phyloP scores from a whole-genome alignment of 108 stramenopile species.

The Pinguiococcus pyrenoidosus region DNA sequence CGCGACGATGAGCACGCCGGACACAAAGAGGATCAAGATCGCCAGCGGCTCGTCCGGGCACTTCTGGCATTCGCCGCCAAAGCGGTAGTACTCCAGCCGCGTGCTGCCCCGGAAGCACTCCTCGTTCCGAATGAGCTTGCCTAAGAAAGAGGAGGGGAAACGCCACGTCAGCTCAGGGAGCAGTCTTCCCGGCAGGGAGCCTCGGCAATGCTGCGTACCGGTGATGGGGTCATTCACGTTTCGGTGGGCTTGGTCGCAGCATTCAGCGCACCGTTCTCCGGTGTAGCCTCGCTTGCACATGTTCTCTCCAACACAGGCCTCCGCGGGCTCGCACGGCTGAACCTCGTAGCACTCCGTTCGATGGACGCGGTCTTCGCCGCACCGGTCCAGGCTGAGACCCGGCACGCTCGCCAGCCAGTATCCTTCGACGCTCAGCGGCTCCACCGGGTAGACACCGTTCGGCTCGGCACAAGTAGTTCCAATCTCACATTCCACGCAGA shows the following conservation, averaged over 20 bases:
- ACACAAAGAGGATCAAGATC: conserved; percentile 1
- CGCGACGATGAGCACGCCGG: not conserved
- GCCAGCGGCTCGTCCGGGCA: conserved; percentile 2
- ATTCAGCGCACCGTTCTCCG: not conserved
- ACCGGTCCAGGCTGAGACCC: not conserved
- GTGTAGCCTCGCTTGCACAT: conserved; percentile 2
- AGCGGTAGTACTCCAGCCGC: conserved; percentile 5
- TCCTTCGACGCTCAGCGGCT: not conserved
- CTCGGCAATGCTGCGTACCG: not conserved
- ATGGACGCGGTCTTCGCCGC: not conserved
- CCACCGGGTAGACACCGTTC: not conserved
- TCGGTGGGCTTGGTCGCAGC: conserved; percentile 4
- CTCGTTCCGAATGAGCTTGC: not conserved
- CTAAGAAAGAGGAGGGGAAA: too few relatives aligned
- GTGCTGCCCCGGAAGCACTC: conserved; percentile 1
- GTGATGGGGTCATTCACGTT: not conserved
- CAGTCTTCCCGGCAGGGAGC: too few relatives aligned
- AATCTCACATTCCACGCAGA: not conserved
- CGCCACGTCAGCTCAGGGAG: too few relatives aligned
- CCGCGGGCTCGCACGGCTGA: not conserved
- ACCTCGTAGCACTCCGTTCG: not conserved
- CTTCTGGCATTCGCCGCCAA: conserved; percentile 4
- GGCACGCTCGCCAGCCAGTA: conserved; percentile 1
- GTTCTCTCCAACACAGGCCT: conserved; percentile 2
- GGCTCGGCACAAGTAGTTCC: conserved; percentile 1